These are phyloP conservation scores for Leptographium galeiforme DNA, from an alignment of 2,329 filamentous ascomycete species.

Conservation along the genomic window DNA sequence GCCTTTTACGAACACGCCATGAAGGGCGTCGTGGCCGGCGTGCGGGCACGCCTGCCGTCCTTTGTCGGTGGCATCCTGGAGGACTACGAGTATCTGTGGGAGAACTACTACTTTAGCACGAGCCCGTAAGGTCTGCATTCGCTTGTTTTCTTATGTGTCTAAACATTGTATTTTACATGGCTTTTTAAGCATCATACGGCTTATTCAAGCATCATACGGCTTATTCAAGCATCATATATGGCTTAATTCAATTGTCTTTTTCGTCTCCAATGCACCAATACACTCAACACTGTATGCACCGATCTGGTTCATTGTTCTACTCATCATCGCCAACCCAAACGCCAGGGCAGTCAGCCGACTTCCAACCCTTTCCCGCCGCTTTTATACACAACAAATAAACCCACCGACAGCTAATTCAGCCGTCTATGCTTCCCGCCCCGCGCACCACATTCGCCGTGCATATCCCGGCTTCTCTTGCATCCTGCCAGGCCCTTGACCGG, in stretches of 20 bases:
- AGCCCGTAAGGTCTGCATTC: slow-evolving; percentile 18
- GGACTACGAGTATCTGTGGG: slow-evolving; percentile 96
- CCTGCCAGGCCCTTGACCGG: not conserved
- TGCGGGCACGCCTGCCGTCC: slow-evolving; percentile 65
- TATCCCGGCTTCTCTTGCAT: not conserved
- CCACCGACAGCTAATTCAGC: not conserved
- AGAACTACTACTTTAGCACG: slow-evolving; percentile 85
- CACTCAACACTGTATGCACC: too few relatives aligned
- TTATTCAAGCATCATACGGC: too few relatives aligned
- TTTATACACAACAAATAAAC: not conserved
- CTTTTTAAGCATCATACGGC: too few relatives aligned
- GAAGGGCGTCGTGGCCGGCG: slow-evolving; percentile 56
- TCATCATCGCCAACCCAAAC: not conserved
- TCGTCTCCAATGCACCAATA: too few relatives aligned
- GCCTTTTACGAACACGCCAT: slow-evolving; percentile 92
- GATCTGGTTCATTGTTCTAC: not conserved
- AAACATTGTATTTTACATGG: too few relatives aligned
- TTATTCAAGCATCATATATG: too few relatives aligned
- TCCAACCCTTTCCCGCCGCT: not conserved
- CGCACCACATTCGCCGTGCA: not conserved
- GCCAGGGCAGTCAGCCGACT: not conserved
- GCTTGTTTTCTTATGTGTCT: not conserved
- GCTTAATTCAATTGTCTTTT: too few relatives aligned
- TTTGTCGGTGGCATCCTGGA: slow-evolving; percentile 78
- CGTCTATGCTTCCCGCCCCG: not conserved